These are phyloP conservation scores for Beta macrorhiza DNA, from an alignment of 179 eudicot species.

Conservation along the genomic window DNA sequence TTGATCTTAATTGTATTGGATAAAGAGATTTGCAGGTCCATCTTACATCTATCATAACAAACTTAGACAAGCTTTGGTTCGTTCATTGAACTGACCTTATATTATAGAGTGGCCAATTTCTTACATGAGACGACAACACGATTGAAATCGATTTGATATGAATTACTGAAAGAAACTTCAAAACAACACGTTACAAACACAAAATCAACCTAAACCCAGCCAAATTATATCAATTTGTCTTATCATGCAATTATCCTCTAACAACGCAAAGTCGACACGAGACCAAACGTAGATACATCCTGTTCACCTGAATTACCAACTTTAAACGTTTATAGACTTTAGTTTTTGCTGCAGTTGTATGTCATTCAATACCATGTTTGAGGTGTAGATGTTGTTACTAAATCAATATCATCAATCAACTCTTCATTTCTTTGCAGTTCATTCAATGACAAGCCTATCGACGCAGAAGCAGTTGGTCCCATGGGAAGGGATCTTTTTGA, in stretches of 20 bases:
- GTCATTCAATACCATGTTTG: neutral
- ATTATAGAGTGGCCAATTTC: too few species aligned
- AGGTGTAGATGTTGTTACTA: too few species aligned
- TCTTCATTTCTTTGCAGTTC: conserved; percentile 47
- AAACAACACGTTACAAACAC: too few species aligned
- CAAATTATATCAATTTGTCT: too few species aligned
- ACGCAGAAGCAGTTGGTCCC: conserved; percentile 63
- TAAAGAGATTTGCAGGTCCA: neutral
- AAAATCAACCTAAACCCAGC: too few species aligned
- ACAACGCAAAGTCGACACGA: too few species aligned
- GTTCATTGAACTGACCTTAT: neutral
- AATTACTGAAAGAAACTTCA: too few species aligned
- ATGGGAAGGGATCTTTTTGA: conserved; percentile 81
- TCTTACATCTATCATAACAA: neutral
- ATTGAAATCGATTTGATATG: too few species aligned
- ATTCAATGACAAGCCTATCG: conserved; percentile 80
- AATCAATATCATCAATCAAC: neutral
- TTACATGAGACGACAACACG: too few species aligned
- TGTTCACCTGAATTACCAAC: too few species aligned
- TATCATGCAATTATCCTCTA: too few species aligned
- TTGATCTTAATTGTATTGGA: neutral
- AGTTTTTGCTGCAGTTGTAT: neutral
- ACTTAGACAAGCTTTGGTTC: neutral
- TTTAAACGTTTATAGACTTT: neutral
- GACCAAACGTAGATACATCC: too few species aligned